Percentiles rank a stretch among this genome's conserved stretches.
Conservation (phyloP, 2,329 filamentous ascomycete species). For the Ceratocystis albifundus region DNA sequence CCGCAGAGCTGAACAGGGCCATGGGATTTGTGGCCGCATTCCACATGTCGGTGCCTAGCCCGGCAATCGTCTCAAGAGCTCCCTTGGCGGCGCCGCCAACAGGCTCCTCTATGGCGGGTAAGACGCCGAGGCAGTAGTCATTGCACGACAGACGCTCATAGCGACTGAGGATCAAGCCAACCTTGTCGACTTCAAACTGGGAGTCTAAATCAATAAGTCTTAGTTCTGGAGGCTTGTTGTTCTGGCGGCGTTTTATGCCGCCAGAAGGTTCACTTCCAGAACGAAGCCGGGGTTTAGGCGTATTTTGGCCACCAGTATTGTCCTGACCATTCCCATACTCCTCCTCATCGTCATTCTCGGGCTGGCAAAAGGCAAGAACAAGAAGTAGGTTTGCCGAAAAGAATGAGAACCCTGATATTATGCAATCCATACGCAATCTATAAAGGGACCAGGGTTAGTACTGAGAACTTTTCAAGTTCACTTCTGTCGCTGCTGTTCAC, state of each 20-base stretch:
- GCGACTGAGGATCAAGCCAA: slow-evolving; percentile 72
- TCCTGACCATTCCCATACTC: not conserved
- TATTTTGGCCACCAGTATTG: slow-evolving; percentile 25
- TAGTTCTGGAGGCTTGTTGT: slow-evolving; percentile 75
- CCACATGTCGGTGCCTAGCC: slow-evolving; percentile 66
- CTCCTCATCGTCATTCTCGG: slow-evolving; percentile 55
- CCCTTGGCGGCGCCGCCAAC: slow-evolving; percentile 43
- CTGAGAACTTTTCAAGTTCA: not conserved
- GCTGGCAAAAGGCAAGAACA: slow-evolving; percentile 78
- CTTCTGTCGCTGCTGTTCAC: not conserved
- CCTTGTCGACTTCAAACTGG: slow-evolving; percentile 77
- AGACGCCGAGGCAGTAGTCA: slow-evolving; percentile 80
- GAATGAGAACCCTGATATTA: slow-evolving; percentile 91
- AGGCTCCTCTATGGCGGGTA: slow-evolving; percentile 54
- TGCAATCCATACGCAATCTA: slow-evolving; percentile 89
- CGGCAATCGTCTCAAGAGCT: slow-evolving; percentile 64
- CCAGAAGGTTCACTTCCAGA: slow-evolving; percentile 48
- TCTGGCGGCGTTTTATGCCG: slow-evolving; percentile 59
- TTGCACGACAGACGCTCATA: slow-evolving; percentile 76
- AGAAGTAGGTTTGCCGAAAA: slow-evolving; percentile 87
- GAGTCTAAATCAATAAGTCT: slow-evolving; percentile 81
- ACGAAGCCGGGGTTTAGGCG: slow-evolving; percentile 28
- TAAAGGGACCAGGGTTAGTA: slow-evolving; percentile 26
- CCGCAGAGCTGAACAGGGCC: slow-evolving; percentile 73
- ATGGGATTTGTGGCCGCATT: slow-evolving; percentile 82